Evolutionary conservation across 495 filamentous ascomycete species (phyloP).

Genomic region (Aspergillus heteromorphus): DNA sequence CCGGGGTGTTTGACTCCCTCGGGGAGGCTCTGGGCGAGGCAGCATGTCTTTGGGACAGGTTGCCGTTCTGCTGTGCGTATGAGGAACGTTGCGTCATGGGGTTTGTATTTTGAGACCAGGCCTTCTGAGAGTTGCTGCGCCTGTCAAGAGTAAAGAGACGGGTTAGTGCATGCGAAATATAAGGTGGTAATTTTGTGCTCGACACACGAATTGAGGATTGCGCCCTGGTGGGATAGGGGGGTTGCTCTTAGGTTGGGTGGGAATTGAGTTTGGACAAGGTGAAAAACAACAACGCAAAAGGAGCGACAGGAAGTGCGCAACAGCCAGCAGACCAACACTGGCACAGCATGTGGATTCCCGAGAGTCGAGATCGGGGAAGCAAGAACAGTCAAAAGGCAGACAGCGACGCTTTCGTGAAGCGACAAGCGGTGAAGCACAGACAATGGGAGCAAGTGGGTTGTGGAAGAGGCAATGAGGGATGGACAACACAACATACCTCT

Average conservation of each 20-base stretch:
- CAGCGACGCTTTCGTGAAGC: slow-evolving; percentile 1
- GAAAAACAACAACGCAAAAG: not conserved
- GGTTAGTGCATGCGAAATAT: slow-evolving; percentile 3
- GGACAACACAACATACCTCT: slow-evolving; percentile 43
- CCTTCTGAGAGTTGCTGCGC: slow-evolving; percentile 51
- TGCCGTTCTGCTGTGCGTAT: slow-evolving; percentile 49
- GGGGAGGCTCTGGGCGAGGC: slow-evolving; percentile 34
- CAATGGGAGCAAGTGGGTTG: slow-evolving; percentile 5
- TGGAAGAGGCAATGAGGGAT: slow-evolving; percentile 8
- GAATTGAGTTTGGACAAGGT: not conserved
- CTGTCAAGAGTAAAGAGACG: slow-evolving; percentile 20
- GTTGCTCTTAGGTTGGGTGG: not conserved
- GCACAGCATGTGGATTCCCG: not conserved
- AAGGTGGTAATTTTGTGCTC: not conserved
- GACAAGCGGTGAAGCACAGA: slow-evolving; percentile 12
- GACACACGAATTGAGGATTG: not conserved
- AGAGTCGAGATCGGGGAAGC: not conserved
- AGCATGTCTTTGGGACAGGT: slow-evolving; percentile 38
- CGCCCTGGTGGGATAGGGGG: not conserved
- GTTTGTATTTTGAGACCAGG: slow-evolving; percentile 60
- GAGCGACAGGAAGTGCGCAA: not conserved
- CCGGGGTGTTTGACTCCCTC: slow-evolving; percentile 52
- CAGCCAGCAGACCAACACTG: not conserved
- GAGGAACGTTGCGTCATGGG: slow-evolving; percentile 58
- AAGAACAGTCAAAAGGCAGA: slow-evolving; percentile 2